phyloP scores from a whole-genome alignment of 345 rosid species.

The Eucalyptus marginata region DNA sequence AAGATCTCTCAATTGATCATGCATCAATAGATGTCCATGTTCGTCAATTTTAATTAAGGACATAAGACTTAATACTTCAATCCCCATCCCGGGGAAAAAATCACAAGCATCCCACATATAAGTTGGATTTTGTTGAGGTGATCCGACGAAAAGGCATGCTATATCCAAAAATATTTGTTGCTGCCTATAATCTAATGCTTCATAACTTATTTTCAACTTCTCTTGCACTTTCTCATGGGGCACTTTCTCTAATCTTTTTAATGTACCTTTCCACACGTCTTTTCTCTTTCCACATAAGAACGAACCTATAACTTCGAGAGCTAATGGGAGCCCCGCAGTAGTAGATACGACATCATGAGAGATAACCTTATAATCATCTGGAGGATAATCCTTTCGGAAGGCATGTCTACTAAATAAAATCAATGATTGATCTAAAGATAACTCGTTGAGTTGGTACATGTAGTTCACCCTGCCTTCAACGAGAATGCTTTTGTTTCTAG shows the following conservation, averaged over 20 bases:
- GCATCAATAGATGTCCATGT: neutral
- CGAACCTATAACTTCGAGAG: neutral
- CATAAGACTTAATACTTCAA: neutral
- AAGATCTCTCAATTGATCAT: neutral
- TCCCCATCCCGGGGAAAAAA: neutral
- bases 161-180: neutral
- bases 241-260: too few relatives aligned
- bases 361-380: accelerated
- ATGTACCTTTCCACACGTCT: neutral
- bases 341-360: neutral
- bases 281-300: accelerated
- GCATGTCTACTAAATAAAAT: neutral
- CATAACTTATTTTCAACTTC: neutral
- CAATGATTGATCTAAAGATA: accelerated
- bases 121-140: neutral
- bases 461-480: accelerated
- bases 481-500: neutral
- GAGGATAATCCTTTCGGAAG: accelerated
- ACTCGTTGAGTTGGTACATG: accelerated
- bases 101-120: neutral
- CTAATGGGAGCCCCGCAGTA: neutral
- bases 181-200: neutral
- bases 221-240: neutral
- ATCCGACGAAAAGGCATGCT: neutral
- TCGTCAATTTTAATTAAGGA: neutral